Conservation (phyloP, 139 green algal genomes). For the Ettlia oleoabundans region DNA sequence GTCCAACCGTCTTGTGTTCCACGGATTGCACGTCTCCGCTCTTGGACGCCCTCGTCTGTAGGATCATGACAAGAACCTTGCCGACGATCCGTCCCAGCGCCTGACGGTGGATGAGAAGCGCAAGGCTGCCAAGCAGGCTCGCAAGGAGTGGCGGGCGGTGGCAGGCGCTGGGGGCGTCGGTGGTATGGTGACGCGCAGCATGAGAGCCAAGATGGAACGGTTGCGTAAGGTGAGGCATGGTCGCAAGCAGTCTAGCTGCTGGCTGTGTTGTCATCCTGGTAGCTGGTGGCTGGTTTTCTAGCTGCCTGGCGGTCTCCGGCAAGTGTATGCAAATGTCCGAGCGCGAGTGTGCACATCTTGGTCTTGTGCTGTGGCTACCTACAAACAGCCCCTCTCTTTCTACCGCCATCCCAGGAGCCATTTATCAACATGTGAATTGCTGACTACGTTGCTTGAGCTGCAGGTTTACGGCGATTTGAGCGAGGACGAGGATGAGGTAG, state of each 20-base stretch:
- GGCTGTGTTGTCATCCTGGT: neutral
- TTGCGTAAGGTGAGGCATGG: neutral
- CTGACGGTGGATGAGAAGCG: conserved; percentile 34
- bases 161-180: neutral
- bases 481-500: neutral
- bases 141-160: neutral
- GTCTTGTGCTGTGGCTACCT: neutral
- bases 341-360: neutral
- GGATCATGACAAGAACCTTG: conserved; percentile 43
- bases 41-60: too few species aligned
- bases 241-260: neutral
- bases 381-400: neutral
- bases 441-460: neutral
- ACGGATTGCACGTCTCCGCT: too few species aligned
- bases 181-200: neutral
- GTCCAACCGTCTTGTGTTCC: too few species aligned
- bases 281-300: too few species aligned
- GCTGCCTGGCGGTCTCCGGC: too few species aligned
- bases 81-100: conserved; percentile 37
- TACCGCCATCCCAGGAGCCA: neutral
- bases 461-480: neutral
- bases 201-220: neutral
- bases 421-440: neutral
- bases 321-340: neutral
- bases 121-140: conserved; percentile 15